phyloP scores from a whole-genome alignment of 1,284 basidiomycete species.

The Caloboletus inedulis region DNA sequence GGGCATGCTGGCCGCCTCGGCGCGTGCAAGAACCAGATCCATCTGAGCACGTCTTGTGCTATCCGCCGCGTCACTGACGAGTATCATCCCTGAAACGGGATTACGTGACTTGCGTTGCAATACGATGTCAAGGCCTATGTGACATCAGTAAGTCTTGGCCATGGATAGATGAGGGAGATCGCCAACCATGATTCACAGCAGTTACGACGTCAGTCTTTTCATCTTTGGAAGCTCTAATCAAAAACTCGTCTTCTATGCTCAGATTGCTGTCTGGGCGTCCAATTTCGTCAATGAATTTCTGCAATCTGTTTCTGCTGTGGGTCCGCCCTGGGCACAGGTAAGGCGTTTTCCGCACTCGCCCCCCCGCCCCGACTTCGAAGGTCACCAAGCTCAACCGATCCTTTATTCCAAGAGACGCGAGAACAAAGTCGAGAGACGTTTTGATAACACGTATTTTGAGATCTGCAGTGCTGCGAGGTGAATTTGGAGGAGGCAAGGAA shows the following conservation, averaged over 20 bases:
- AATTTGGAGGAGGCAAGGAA: conserved; percentile 73
- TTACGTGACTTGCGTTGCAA: conserved; percentile 91
- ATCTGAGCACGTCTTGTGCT: conserved; percentile 95
- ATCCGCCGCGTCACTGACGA: conserved; percentile 90
- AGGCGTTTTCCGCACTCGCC: conserved; percentile 82
- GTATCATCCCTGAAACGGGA: conserved; percentile 84
- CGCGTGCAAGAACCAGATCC: conserved; percentile 93
- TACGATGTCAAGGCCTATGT: conserved; percentile 82
- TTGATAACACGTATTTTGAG: conserved; percentile 86
- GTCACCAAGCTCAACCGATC: conserved; percentile 87
- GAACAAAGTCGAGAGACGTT: conserved; percentile 78
- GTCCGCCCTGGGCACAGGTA: conserved; percentile 73
- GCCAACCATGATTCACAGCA: conserved; percentile 85
- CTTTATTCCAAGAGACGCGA: conserved; percentile 68
- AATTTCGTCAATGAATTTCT: conserved; percentile 75
- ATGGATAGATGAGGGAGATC: not conserved
- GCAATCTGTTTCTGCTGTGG: conserved; percentile 67
- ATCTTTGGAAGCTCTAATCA: conserved; percentile 74
- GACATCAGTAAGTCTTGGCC: not conserved
- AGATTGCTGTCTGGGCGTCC: conserved; percentile 41
- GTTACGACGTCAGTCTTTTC: conserved; percentile 96
- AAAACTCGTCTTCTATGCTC: conserved; percentile 63
- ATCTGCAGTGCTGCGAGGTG: conserved; percentile 72
- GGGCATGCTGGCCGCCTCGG: conserved; percentile 93
- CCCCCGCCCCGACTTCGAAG: conserved; percentile 80